phyloP scores from a whole-genome alignment of 129 eudicot species.

The Flaveria sonorensis region DNA sequence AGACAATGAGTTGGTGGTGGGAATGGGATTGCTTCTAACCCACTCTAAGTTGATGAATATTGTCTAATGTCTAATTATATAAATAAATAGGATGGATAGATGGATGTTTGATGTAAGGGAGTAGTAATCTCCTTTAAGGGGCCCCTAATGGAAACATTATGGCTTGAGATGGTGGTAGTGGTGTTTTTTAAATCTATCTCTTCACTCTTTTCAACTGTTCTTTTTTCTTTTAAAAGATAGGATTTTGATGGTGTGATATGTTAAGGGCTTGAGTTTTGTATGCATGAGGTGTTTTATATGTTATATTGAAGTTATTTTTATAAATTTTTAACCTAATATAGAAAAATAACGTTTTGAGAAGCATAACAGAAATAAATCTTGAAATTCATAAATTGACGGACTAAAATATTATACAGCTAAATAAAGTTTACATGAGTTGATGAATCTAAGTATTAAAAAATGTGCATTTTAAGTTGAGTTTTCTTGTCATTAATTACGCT shows the following conservation, averaged over 20 bases:
- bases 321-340: not conserved
- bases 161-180: slow-evolving; percentile 17
- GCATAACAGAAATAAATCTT: not conserved
- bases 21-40: slow-evolving; percentile 34
- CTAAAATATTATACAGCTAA: not conserved
- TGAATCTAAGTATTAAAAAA: too few species aligned
- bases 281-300: not conserved
- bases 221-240: not conserved
- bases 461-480: not conserved
- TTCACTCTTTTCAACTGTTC: not conserved
- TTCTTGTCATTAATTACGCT: not conserved
- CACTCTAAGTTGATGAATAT: slow-evolving; percentile 21
- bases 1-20: slow-evolving; percentile 29
- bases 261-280: not conserved
- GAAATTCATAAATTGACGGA: too few species aligned
- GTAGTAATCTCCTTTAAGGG: slow-evolving; percentile 24
- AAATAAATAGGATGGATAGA: not conserved
- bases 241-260: not conserved
- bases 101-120: slow-evolving; percentile 28
- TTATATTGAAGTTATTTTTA: not conserved
- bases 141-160: slow-evolving; percentile 5
- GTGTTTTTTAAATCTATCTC: slow-evolving; percentile 19
- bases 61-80: slow-evolving; percentile 14
- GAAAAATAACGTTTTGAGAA: too few species aligned
- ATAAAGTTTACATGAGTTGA: too few species aligned